These are phyloP conservation scores for Candida pseudoviswanathii DNA, from an alignment of 1,139 yeast genomes.

Conservation along the genomic window DNA sequence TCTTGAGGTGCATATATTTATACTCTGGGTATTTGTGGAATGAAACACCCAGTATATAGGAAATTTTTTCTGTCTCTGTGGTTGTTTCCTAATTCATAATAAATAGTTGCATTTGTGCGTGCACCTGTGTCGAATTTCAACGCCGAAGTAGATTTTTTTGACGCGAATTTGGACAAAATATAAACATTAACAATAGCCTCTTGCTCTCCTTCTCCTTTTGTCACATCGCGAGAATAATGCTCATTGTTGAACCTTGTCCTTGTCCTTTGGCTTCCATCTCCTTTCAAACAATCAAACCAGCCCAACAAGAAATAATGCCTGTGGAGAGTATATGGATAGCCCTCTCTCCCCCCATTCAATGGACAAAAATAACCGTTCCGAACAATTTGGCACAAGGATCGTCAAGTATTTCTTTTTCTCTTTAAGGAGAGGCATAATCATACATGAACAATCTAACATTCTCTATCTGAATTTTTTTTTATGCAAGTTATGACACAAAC, in stretches of 20 bases:
- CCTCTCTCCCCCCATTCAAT: too few species aligned
- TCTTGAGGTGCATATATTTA: too few species aligned
- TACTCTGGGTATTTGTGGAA: not conserved
- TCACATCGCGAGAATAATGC: too few species aligned
- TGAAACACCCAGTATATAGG: not conserved
- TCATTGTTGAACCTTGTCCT: too few species aligned
- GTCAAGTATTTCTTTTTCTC: too few species aligned
- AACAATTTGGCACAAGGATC: not conserved
- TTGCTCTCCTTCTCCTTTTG: too few species aligned
- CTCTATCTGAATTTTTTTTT: not conserved
- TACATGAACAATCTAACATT: not conserved
- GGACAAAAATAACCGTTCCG: not conserved
- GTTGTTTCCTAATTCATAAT: not conserved
- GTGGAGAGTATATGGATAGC: too few species aligned
- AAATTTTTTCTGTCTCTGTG: not conserved
- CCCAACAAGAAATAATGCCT: too few species aligned
- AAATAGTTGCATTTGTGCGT: not conserved
- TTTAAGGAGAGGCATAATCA: not conserved
- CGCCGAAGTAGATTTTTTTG: not conserved
- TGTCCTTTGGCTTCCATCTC: too few species aligned
- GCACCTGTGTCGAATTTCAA: not conserved
- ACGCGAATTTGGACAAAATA: conserved; percentile 6
- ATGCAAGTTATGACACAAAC: not conserved
- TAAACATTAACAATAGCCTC: conserved; percentile 1
- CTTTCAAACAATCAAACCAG: too few species aligned